phyloP scores from a whole-genome alignment of 2,329 filamentous ascomycete genomes.

The Colletotrichum sublineola region DNA sequence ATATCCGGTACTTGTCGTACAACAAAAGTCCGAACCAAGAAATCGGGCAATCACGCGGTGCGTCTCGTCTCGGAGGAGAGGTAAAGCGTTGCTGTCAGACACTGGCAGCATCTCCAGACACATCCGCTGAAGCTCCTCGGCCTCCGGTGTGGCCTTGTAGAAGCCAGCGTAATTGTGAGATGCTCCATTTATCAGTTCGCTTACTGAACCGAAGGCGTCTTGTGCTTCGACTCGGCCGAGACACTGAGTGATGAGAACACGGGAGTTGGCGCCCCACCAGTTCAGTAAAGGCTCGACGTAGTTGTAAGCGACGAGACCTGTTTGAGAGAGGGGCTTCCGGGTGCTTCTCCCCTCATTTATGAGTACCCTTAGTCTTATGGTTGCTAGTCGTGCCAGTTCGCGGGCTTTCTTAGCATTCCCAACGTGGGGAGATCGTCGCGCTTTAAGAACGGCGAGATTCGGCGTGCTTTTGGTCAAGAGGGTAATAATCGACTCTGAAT shows the following conservation, averaged over 20 bases:
- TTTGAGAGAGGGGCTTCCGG: not conserved
- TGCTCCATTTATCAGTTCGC: conserved; percentile 30
- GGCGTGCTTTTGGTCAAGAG: not conserved
- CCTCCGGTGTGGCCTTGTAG: conserved; percentile 15
- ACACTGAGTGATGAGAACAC: conserved; percentile 33
- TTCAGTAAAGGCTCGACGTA: conserved; percentile 42
- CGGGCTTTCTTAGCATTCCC: conserved; percentile 12
- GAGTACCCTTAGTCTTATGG: conserved; percentile 20
- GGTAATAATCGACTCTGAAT: not conserved
- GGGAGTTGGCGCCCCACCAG: conserved; percentile 42
- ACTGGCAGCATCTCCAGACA: conserved; percentile 40
- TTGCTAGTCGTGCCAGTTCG: conserved; percentile 6
- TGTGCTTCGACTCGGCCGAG: conserved; percentile 17
- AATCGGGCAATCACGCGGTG: conserved; percentile 31
- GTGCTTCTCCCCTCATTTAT: not conserved
- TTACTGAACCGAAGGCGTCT: conserved; percentile 15
- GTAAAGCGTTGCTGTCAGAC: conserved; percentile 31
- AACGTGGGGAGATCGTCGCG: conserved; percentile 16
- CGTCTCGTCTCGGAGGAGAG: conserved; percentile 27
- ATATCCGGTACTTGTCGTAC: conserved; percentile 40
- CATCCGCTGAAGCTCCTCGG: conserved; percentile 36
- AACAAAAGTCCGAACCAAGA: conserved; percentile 37
- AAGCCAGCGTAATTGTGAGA: conserved; percentile 43
- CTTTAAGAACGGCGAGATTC: not conserved
- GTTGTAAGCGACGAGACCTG: conserved; percentile 27